A percentile compares a stretch with the other conserved stretches of the same genome.
Evolutionary conservation across 345 rosid genomes (phyloP).

Genomic region (Barbarea vulgaris): DNA sequence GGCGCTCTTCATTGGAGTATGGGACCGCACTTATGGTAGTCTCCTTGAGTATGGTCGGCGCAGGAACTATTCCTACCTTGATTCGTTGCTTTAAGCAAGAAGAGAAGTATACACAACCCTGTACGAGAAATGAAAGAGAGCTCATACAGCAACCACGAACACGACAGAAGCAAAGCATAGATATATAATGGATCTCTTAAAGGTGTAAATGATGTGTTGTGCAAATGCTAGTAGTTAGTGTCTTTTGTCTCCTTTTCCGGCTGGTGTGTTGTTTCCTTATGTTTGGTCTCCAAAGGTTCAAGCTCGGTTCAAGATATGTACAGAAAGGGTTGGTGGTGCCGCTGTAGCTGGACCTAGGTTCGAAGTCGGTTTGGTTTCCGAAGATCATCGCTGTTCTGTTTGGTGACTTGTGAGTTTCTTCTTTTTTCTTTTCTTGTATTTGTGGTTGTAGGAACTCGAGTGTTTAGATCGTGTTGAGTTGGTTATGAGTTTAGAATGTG

Average conservation of each 20-base stretch:
- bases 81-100: constrained; percentile 52
- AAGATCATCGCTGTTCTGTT: background rate
- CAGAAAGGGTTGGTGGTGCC: constrained; percentile 9
- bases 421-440: background rate
- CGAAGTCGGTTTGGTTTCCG: background rate
- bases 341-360: background rate
- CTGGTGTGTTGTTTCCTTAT: constrained; percentile 17
- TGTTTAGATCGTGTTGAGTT: constrained; percentile 11
- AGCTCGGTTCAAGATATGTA: constrained; percentile 20
- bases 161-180: constrained; percentile 11
- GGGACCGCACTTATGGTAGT: constrained; percentile 90
- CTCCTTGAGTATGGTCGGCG: constrained; percentile 70
- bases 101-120: constrained; percentile 19
- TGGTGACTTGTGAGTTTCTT: constrained; percentile 29
- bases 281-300: constrained; percentile 9
- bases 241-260: constrained; percentile 7
- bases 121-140: constrained; percentile 20
- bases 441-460: constrained; percentile 35
- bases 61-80: constrained; percentile 62
- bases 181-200: constrained; percentile 20
- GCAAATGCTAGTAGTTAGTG: constrained; percentile 31
- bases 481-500: constrained; percentile 24
- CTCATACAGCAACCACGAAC: constrained; percentile 21
- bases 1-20: constrained; percentile 73
- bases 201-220: constrained; percentile 40